phyloP scores from a whole-genome alignment of 1,284 basidiomycete species.

The Ustilago nuda region DNA sequence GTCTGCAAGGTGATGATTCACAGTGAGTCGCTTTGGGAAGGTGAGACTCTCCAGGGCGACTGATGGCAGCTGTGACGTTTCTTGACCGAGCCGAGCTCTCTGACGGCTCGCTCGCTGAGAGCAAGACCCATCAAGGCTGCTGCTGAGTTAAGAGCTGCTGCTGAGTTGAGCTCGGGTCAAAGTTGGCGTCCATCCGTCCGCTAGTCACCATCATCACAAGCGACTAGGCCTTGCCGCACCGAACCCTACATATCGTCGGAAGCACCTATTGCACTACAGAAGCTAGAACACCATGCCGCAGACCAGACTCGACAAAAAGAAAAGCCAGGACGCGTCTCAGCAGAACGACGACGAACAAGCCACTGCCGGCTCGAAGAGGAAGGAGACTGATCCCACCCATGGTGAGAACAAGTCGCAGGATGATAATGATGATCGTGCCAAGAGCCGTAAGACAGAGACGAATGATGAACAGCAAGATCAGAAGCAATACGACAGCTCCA shows the following conservation, averaged over 20 bases:
- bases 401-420: not conserved
- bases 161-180: not conserved
- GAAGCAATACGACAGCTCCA: not conserved
- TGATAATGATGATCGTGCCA: conserved; percentile 4
- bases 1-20: conserved; percentile 7
- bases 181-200: not conserved
- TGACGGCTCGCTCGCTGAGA: not conserved
- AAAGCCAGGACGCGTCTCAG: conserved; percentile 4
- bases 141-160: not conserved
- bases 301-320: conserved; percentile 17
- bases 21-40: not conserved
- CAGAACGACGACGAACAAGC: not conserved
- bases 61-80: conserved; percentile 6
- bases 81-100: not conserved
- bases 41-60: not conserved
- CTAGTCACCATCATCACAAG: not conserved
- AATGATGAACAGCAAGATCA: conserved; percentile 2
- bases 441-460: conserved; percentile 24
- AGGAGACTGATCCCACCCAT: conserved; percentile 13
- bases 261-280: not conserved
- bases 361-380: conserved; percentile 21
- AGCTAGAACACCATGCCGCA: conserved; percentile 19
- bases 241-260: not conserved
- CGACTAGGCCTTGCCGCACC: not conserved
- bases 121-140: not conserved